A percentile compares a stretch with the other conserved stretches of the same genome.
These are phyloP conservation scores for Parastagonospora avenae DNA, from an alignment of 2,329 filamentous ascomycete genomes.

Conservation along the genomic window DNA sequence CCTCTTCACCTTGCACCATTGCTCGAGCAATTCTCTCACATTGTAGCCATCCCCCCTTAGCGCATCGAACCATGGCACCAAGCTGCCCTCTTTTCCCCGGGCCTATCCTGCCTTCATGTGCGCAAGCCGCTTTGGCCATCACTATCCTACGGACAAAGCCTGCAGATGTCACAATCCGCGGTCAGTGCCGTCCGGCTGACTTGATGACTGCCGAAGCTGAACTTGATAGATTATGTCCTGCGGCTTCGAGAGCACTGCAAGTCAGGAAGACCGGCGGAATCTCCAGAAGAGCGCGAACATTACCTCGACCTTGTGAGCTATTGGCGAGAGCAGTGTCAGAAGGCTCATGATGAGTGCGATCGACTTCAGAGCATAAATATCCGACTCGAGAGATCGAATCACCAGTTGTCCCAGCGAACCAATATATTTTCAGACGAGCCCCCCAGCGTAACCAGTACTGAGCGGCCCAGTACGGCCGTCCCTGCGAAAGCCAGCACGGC, in stretches of 20 bases:
- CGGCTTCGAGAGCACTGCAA: slow-evolving; percentile 45
- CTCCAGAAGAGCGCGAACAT: slow-evolving; percentile 28
- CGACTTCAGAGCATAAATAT: slow-evolving; percentile 26
- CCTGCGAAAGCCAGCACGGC: too few species aligned
- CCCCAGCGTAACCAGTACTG: neutral
- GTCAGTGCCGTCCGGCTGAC: slow-evolving; percentile 15
- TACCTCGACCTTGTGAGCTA: slow-evolving; percentile 49
- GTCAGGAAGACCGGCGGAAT: slow-evolving; percentile 19
- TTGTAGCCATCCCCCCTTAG: too few species aligned
- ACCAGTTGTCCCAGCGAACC: slow-evolving; percentile 16
- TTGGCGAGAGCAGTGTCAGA: slow-evolving; percentile 41
- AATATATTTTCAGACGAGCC: neutral
- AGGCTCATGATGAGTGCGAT: slow-evolving; percentile 27
- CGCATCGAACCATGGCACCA: slow-evolving; percentile 9
- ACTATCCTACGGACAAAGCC: slow-evolving; percentile 49
- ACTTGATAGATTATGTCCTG: slow-evolving; percentile 34
- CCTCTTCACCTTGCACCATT: too few species aligned
- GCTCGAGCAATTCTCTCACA: too few species aligned
- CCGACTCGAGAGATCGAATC: slow-evolving; percentile 36
- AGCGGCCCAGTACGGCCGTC: too few species aligned
- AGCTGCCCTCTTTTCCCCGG: neutral
- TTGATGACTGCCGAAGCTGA: slow-evolving; percentile 2
- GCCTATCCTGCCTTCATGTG: slow-evolving; percentile 18
- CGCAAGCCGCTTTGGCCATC: slow-evolving; percentile 42
- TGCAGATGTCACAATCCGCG: slow-evolving; percentile 34